These are phyloP conservation scores for Ogataea saltuana DNA, from an alignment of 805 yeast genomes.

Conservation along the genomic window DNA sequence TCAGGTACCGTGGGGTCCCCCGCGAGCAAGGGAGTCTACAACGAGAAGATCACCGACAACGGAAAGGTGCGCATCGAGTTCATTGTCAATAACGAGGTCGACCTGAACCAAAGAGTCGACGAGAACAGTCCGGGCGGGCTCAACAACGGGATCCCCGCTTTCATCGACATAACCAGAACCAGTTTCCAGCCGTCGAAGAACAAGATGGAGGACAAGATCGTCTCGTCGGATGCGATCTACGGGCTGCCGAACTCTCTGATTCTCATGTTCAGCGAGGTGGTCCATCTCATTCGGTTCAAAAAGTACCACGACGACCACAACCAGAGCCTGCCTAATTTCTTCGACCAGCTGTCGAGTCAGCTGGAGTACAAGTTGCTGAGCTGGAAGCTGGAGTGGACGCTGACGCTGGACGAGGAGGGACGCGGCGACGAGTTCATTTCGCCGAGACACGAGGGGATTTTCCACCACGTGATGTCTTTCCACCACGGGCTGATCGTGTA, in stretches of 20 bases:
- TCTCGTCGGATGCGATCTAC: slow-evolving; percentile 77
- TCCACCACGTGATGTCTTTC: slow-evolving; percentile 79
- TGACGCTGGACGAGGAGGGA: slow-evolving; percentile 37
- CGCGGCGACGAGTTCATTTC: slow-evolving; percentile 41
- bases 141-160: slow-evolving; percentile 36
- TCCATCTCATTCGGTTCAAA: slow-evolving; percentile 62
- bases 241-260: slow-evolving; percentile 84
- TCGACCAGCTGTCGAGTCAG: slow-evolving; percentile 36
- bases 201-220: slow-evolving; percentile 54
- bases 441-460: slow-evolving; percentile 67
- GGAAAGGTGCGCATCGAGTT: slow-evolving; percentile 51
- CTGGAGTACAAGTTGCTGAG: slow-evolving; percentile 52
- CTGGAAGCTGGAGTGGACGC: slow-evolving; percentile 80
- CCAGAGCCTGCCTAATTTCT: slow-evolving; percentile 37
- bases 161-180: slow-evolving; percentile 44
- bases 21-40: slow-evolving; percentile 37
- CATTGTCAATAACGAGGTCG: slow-evolving; percentile 36
- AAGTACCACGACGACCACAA: slow-evolving; percentile 47
- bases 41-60: slow-evolving; percentile 44
- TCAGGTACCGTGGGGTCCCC: background rate
- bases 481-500: slow-evolving; percentile 72
- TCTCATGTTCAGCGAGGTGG: slow-evolving; percentile 69
- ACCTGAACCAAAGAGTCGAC: slow-evolving; percentile 8
- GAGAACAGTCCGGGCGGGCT: slow-evolving; percentile 7
- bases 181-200: slow-evolving; percentile 40